Evolutionary conservation across 345 rosid genomes (phyloP).

Genomic region (Corchorus olitorius): DNA sequence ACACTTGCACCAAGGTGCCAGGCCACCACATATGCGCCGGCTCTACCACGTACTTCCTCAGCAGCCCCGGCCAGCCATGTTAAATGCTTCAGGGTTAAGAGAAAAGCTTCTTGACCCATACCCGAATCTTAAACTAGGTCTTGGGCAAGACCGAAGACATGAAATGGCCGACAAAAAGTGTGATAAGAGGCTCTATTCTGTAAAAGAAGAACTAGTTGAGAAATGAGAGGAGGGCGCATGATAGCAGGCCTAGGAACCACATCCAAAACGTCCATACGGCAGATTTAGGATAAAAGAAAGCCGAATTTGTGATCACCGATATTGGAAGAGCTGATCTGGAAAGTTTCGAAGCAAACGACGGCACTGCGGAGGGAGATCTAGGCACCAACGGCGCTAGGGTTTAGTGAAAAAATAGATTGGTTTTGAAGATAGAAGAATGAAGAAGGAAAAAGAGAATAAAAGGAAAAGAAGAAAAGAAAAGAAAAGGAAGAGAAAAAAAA

Average conservation of each 20-base stretch:
- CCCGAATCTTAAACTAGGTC: conserved; percentile 59
- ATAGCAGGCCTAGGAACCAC: conserved; percentile 77
- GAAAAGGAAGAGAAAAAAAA: no score
- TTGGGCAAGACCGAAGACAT: conserved; percentile 58
- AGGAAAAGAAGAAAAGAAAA: no score
- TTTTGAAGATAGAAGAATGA: no score
- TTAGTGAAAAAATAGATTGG: no score
- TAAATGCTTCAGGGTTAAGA: conserved; percentile 81
- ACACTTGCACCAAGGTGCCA: conserved; percentile 79
- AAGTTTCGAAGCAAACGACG: no score
- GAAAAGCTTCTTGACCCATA: conserved; percentile 59
- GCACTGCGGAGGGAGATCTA: no score
- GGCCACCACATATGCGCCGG: conserved; percentile 93
- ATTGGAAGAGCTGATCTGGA: no score
- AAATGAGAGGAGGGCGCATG: conserved; percentile 72
- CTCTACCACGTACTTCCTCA: conserved; percentile 52
- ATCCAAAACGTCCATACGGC: conserved; percentile 88
- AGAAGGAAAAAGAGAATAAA: no score
- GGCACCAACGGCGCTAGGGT: no score
- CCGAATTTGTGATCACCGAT: no score
- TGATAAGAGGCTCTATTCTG: conserved; percentile 76
- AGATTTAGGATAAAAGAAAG: no score
- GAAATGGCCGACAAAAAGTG: conserved; percentile 77
- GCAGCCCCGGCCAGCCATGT: conserved; percentile 90
- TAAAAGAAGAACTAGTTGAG: conserved; percentile 82